Base-by-base conservation (phyloP, 2,329 filamentous ascomycete species). In the Fusarium succisae region DNA sequence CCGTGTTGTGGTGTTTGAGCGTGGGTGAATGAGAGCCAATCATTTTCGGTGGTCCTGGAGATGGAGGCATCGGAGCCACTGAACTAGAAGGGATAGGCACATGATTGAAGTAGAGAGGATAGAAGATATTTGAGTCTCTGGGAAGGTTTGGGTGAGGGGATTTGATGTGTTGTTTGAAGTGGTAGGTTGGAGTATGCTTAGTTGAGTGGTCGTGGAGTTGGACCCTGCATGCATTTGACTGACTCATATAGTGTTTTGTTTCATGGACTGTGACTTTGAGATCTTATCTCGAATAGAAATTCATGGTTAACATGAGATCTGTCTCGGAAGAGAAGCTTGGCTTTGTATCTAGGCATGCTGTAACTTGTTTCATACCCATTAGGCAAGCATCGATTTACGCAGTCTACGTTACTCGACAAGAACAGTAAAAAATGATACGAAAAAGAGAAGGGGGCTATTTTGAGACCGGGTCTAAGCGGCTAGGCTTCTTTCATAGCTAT, bases 21-120 rank as follows among this genome's bases (percentile, higher is more conserved):
- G 39, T 59, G 66, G 47, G 59, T 48, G 24, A 53, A 53, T 2
- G 69, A 64, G 55, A 73, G 72, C 73, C 73, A 75, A 75, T 75
- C 69, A 59, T 59, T 63, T 53, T 53, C 28, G 56, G 44, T 53
- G n/a, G 14, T 18, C 32, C 54, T 32, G 26, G 30, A 28, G 53
- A 24, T 50, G n/a, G 39, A 38, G 22, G 3, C 30, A 26, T 8
- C 7, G 17, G 44, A 67, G 60, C 66, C 58, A 61, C 32, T 66
- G 35, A 30, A 44, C 41, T 12, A 24, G n/a, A 11, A 14, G 30
- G 30, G 28, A 22, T n/a, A 18, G 26, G 20, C 48, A 15, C 22
- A n/a, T 57, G 22, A 41, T 20, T 64, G 55, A 53, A n/a, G 43
- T 12, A 28, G 32, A 43, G 10, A 43, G 26, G 8, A 37, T 20